Percentiles rank a stretch among this genome's conserved stretches.
These are phyloP conservation scores for Globisporangium viniferum DNA, from an alignment of 352 stramenopile genomes.

Conservation along the genomic window DNA sequence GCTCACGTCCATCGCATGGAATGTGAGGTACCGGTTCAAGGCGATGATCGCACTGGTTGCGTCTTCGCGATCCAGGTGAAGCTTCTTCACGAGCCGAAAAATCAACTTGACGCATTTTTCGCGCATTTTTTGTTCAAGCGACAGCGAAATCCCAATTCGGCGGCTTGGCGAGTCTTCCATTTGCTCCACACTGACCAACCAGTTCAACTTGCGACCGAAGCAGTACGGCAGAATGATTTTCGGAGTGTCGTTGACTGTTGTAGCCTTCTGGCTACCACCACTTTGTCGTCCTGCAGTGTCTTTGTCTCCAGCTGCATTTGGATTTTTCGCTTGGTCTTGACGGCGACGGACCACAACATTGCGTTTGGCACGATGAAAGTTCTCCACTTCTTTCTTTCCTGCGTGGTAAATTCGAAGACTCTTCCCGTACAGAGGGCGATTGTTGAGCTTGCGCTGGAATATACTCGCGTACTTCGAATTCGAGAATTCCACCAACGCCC, in stretches of 20 bases:
- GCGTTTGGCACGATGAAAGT: slow-evolving; percentile 51
- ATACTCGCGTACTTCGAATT: slow-evolving; percentile 37
- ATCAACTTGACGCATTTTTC: slow-evolving; percentile 65
- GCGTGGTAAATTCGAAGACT: slow-evolving; percentile 58
- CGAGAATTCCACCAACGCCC: slow-evolving; percentile 71
- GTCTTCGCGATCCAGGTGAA: slow-evolving; percentile 68
- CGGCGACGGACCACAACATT: slow-evolving; percentile 31
- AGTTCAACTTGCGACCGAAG: slow-evolving; percentile 74
- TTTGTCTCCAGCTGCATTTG: slow-evolving; percentile 15
- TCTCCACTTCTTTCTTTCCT: slow-evolving; percentile 56
- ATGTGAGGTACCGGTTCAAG: slow-evolving; percentile 77
- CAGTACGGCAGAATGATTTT: slow-evolving; percentile 36
- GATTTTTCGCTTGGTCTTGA: slow-evolving; percentile 7
- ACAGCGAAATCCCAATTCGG: slow-evolving; percentile 45
- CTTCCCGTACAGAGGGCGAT: slow-evolving; percentile 43
- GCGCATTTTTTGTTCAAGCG: slow-evolving; percentile 63
- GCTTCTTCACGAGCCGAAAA: slow-evolving; percentile 52
- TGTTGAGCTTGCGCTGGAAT: slow-evolving; percentile 61
- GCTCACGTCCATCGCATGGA: slow-evolving; percentile 57
- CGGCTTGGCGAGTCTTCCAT: slow-evolving; percentile 60
- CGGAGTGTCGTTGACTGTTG: background rate
- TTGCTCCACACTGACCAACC: slow-evolving; percentile 59
- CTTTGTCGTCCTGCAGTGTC: slow-evolving; percentile 21
- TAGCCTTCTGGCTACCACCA: background rate
- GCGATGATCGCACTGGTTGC: slow-evolving; percentile 72